A percentile compares a stretch with the other conserved stretches of the same genome.
Conservation (phyloP, 2,329 filamentous ascomycete species). For the Gaeumannomyces sp. region DNA sequence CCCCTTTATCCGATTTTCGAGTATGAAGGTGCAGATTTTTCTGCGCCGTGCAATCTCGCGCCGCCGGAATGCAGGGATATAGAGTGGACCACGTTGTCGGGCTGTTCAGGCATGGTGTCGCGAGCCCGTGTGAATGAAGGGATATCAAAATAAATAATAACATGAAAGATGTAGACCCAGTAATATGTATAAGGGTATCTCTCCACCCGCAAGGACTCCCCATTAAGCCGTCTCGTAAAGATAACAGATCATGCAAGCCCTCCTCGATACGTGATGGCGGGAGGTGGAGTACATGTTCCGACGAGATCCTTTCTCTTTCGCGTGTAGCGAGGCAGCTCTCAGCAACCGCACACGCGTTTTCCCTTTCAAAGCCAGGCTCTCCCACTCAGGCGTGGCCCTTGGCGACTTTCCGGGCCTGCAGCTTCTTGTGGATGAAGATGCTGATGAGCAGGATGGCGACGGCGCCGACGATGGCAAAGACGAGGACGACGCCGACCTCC, state of each 20-base stretch:
- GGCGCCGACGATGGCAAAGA: constrained; percentile 55
- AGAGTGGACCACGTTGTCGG: not conserved
- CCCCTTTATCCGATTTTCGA: not conserved
- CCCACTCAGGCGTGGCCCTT: constrained; percentile 9
- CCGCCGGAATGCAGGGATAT: not conserved
- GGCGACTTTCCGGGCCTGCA: constrained; percentile 23
- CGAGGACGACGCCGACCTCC: constrained; percentile 55
- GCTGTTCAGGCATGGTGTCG: not conserved
- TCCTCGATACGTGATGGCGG: too few species aligned
- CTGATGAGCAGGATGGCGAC: constrained; percentile 43
- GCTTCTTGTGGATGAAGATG: constrained; percentile 37
- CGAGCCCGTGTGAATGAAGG: not conserved
- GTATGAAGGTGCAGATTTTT: not conserved
- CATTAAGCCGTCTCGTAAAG: not conserved
- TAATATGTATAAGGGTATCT: not conserved
- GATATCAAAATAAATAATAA: not conserved
- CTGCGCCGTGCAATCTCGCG: not conserved
- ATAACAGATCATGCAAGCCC: not conserved
- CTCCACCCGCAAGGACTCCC: not conserved
- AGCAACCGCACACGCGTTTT: not conserved
- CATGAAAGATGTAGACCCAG: not conserved
- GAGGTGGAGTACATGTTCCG: too few species aligned
- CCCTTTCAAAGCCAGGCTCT: too few species aligned
- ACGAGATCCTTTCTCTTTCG: too few species aligned
- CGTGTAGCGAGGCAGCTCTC: too few species aligned